phyloP scores from a whole-genome alignment of 441 rosid genomes.

The Isatis lusitanica region DNA sequence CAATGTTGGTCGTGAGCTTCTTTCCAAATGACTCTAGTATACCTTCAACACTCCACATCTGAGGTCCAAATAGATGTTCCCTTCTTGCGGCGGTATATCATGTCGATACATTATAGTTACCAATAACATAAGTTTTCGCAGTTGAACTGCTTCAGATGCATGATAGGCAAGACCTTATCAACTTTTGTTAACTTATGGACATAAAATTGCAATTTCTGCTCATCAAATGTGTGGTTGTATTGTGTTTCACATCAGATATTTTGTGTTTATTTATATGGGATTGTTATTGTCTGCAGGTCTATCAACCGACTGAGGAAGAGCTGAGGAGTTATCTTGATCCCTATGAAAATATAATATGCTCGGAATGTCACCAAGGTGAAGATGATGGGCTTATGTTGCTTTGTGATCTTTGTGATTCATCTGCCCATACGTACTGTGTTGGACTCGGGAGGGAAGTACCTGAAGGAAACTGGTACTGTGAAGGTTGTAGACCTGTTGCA shows the following conservation, averaged over 20 bases:
- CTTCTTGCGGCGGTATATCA: neutral
- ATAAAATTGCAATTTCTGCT: neutral
- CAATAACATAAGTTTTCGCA: neutral
- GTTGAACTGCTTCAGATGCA: neutral
- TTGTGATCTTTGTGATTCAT: constrained; percentile 96
- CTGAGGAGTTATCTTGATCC: constrained; percentile 92
- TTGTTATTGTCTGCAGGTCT: constrained; percentile 58
- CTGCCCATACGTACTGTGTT: constrained; percentile 96
- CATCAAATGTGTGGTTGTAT: neutral
- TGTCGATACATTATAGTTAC: neutral
- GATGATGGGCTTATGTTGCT: constrained; percentile 97
- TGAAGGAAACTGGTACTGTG: constrained; percentile 98
- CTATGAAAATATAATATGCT: constrained; percentile 85
- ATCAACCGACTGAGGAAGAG: constrained; percentile 98
- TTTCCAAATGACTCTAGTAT: neutral
- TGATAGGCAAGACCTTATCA: constrained; percentile 19
- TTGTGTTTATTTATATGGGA: constrained; percentile 20
- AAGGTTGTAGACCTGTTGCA: constrained; percentile 88
- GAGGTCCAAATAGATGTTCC: neutral
- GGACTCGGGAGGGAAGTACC: constrained; percentile 96
- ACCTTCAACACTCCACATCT: neutral
- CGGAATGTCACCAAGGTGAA: constrained; percentile 93
- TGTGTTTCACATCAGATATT: neutral
- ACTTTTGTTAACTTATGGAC: constrained; percentile 10
- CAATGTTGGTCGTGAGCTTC: neutral